These are phyloP conservation scores for Geoglossum glabrum DNA, from an alignment of 495 filamentous ascomycete species.

Conservation along the genomic window DNA sequence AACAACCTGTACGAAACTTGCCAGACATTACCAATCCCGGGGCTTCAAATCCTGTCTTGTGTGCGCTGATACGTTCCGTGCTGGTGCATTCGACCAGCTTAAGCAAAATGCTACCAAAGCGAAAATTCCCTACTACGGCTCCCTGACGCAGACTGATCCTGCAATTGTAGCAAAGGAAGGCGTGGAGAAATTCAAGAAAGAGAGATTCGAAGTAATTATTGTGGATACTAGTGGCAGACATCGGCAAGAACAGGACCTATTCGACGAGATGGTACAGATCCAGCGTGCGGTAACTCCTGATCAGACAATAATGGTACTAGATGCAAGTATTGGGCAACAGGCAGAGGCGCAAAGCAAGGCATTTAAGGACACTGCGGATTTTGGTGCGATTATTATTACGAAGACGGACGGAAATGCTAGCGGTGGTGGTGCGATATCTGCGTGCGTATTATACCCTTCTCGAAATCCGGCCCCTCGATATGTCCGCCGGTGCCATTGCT, in stretches of 20 bases:
- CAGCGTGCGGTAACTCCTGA: slow-evolving; percentile 79
- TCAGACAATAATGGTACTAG: slow-evolving; percentile 96
- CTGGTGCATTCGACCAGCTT: slow-evolving; percentile 93
- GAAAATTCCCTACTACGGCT: slow-evolving; percentile 96
- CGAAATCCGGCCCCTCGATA: too few species aligned
- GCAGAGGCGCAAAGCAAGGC: slow-evolving; percentile 87
- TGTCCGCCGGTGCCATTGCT: background rate
- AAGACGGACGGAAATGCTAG: slow-evolving; percentile 94
- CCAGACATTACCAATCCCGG: slow-evolving; percentile 79
- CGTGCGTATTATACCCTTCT: slow-evolving; percentile 16
- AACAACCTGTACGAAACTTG: slow-evolving; percentile 93
- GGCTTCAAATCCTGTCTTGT: slow-evolving; percentile 91
- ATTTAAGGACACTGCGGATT: slow-evolving; percentile 95
- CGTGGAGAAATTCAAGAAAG: slow-evolving; percentile 98
- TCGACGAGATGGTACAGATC: slow-evolving; percentile 96
- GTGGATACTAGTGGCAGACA: slow-evolving; percentile 93
- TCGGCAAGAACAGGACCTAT: slow-evolving; percentile 82
- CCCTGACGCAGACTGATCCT: slow-evolving; percentile 86
- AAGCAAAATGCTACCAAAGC: slow-evolving; percentile 98
- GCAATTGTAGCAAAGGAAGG: slow-evolving; percentile 82
- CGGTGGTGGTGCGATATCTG: slow-evolving; percentile 94
- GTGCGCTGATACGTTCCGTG: slow-evolving; percentile 95
- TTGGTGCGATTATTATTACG: slow-evolving; percentile 96
- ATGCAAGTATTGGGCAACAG: slow-evolving; percentile 87
- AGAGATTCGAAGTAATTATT: slow-evolving; percentile 94